Evolutionary conservation across 2,329 filamentous ascomycete genomes (phyloP), one percentile per base, ranked within the genome.

Genomic region (Xylariaceae sp.): DNA sequence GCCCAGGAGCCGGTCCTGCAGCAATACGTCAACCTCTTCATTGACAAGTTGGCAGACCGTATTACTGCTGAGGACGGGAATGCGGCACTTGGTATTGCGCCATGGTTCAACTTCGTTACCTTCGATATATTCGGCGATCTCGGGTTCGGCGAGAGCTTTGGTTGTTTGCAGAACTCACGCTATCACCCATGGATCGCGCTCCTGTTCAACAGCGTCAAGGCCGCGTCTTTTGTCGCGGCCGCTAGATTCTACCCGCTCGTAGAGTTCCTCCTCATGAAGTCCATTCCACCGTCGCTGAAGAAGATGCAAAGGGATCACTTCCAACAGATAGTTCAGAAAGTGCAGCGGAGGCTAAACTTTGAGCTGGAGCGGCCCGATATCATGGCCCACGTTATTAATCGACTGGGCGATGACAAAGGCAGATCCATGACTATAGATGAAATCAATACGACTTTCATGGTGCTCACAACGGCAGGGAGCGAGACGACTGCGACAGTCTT

Each of bases 41-140:
- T 54, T 15, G 42, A 53, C 8, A 23, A 50, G 5, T 16, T 57
- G 17, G 27, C 32, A 26, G 45, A 56, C 16, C 34, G 38, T 6
- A 6, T 24, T 3, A 37, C 39, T 11, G 7, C 15, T 9, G 13
- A 13, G 13, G n/a, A n/a, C n/a, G n/a, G n/a, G n/a, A n/a, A n/a
- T 8, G 26, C 36, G 8, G 36, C 34, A 11, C 12, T 55, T 30
- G 36, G 53, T n/a, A 40, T 56, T 6, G 40, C 16, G 1, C 44
- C 42, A 21, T 55, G 41, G 51, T 52, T 52, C 38, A 53, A 59
- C 32, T 59, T 63, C 43, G 54, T 54, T 0, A 63, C 64, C 0
- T 66, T 68, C 44, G 60, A 64, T 32, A 52, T 64, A 14, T 56
- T 64, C 36, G 55, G 56, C 3, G 59, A 64, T 31, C 47, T 65